These are phyloP conservation scores for Calonectria honghensis DNA, from an alignment of 2,329 filamentous ascomycete species.

Conservation along the genomic window DNA sequence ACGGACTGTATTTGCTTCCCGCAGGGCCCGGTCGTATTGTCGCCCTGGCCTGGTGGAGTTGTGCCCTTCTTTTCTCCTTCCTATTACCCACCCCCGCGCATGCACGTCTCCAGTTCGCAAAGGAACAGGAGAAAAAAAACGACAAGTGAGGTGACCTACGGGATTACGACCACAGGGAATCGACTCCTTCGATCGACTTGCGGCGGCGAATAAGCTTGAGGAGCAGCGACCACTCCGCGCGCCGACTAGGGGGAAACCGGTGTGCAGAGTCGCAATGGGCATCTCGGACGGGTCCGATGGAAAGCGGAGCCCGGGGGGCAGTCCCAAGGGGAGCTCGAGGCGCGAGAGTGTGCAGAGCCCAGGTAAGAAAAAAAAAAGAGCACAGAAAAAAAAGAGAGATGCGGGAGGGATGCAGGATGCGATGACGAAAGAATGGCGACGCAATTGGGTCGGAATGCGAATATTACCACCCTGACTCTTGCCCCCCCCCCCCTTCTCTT, in stretches of 20 bases:
- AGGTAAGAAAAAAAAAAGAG: constrained; percentile 5
- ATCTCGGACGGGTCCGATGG: constrained; percentile 28
- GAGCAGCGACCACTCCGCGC: not conserved
- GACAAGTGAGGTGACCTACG: not conserved
- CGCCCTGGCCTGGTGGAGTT: constrained; percentile 7
- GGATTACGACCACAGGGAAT: not conserved
- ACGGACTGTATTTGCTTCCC: not conserved
- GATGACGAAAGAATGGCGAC: constrained; percentile 5
- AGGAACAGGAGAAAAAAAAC: not conserved
- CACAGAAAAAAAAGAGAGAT: not conserved
- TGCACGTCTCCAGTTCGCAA: not conserved
- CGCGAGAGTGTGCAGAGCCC: constrained; percentile 5
- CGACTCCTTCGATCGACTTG: not conserved
- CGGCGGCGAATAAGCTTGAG: constrained; percentile 3
- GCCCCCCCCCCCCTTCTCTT: too few relatives aligned
- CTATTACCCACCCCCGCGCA: not conserved
- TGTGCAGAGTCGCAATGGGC: constrained; percentile 26
- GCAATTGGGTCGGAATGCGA: constrained; percentile 2
- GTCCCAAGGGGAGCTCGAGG: constrained; percentile 34
- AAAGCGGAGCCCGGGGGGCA: constrained; percentile 27
- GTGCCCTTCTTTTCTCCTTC: not conserved
- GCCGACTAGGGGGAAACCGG: not conserved
- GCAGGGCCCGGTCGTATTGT: not conserved
- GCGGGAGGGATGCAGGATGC: not conserved
- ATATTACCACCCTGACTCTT: constrained; percentile 1